Conservation (phyloP, 1,284 basidiomycete genomes). For the Lentinus polychrous region DNA sequence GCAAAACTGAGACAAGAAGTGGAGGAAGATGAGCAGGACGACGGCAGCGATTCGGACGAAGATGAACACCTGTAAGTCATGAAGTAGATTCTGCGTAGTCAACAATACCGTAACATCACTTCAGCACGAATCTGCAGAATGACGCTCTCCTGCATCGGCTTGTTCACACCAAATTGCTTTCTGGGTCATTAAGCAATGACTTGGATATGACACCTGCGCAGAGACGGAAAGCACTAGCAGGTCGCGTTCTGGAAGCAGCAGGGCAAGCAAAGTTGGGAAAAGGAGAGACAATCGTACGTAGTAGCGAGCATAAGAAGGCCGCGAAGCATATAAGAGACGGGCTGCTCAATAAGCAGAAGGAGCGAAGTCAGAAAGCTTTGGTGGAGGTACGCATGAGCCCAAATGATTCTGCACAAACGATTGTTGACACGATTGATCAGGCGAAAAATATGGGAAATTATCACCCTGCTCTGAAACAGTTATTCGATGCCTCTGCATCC, state of each 20-base stretch:
- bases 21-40: slow-evolving; percentile 15
- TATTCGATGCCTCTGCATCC: slow-evolving; percentile 43
- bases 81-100: not conserved
- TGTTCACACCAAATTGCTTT: slow-evolving; percentile 69
- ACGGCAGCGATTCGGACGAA: slow-evolving; percentile 24
- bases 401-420: not conserved
- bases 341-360: slow-evolving; percentile 50
- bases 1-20: slow-evolving; percentile 43
- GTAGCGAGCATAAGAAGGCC: slow-evolving; percentile 58
- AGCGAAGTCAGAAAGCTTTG: slow-evolving; percentile 44
- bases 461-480: slow-evolving; percentile 64
- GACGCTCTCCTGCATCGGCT: slow-evolving; percentile 69
- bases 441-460: slow-evolving; percentile 78
- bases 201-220: slow-evolving; percentile 57
- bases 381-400: slow-evolving; percentile 47
- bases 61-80: slow-evolving; percentile 43
- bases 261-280: slow-evolving; percentile 62
- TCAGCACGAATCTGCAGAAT: slow-evolving; percentile 67
- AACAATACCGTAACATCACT: slow-evolving; percentile 1
- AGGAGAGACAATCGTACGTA: slow-evolving; percentile 54
- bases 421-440: slow-evolving; percentile 28
- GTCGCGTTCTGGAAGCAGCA: slow-evolving; percentile 64
- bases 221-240: slow-evolving; percentile 62
- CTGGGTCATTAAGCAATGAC: slow-evolving; percentile 59
- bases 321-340: slow-evolving; percentile 67